Percentiles rank a stretch among this genome's conserved stretches.
Conservation (phyloP, 202 grass and related monocot species). For the Musa balbisiana region DNA sequence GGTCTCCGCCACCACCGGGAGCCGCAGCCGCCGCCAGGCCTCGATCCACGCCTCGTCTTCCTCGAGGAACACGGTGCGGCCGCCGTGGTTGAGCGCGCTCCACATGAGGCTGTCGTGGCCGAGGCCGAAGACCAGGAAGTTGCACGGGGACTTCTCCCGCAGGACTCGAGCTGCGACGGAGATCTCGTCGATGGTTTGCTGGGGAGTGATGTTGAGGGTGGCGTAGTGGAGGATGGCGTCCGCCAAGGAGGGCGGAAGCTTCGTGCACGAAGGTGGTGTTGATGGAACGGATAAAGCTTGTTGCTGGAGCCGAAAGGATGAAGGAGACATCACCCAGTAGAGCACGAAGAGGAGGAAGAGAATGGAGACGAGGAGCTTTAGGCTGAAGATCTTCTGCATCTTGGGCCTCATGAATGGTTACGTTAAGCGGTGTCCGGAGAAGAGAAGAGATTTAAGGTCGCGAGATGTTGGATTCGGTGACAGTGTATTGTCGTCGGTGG, state of each 20-base stretch:
- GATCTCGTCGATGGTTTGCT: constrained; percentile 44
- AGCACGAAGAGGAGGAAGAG: constrained; percentile 28
- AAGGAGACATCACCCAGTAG: not conserved
- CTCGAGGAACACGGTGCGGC: constrained; percentile 83
- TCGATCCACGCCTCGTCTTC: constrained; percentile 40
- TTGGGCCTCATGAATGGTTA: constrained; percentile 36
- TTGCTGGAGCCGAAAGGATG: constrained; percentile 33
- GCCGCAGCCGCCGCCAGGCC: constrained; percentile 8
- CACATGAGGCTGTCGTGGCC: constrained; percentile 50
- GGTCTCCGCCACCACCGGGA: constrained; percentile 28
- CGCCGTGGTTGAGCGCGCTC: constrained; percentile 79
- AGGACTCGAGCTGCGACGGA: constrained; percentile 35
- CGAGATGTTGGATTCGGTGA: not conserved
- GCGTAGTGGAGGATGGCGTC: constrained; percentile 57
- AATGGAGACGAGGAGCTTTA: constrained; percentile 38
- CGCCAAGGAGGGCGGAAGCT: constrained; percentile 29
- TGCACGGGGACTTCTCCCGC: constrained; percentile 49
- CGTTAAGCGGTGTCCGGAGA: not conserved
- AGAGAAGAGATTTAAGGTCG: not conserved
- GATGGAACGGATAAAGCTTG: not conserved
- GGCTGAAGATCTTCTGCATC: constrained; percentile 44
- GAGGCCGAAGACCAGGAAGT: constrained; percentile 75
- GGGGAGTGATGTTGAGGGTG: constrained; percentile 36
- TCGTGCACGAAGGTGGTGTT: constrained; percentile 23
- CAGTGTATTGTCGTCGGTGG: not conserved